Base-by-base conservation (phyloP, 2,329 filamentous ascomycete genomes). In the Madurella fahalii region DNA sequence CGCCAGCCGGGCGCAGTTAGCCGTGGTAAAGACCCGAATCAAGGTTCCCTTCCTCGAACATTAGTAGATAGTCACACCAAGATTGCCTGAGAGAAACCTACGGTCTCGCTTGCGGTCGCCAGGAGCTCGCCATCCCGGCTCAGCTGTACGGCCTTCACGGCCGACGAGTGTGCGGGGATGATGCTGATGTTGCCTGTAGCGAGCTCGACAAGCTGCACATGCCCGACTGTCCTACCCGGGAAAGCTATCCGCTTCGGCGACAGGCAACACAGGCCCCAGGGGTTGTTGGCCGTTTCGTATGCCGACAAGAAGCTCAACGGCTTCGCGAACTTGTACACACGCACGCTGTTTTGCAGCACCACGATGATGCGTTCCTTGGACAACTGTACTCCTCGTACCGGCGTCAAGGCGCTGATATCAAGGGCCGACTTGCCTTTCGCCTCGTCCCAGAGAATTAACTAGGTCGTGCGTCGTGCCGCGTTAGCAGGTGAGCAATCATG, bases 401-500 rank as follows among this genome's bases (percentile, higher is more conserved):
- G 83, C 17, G 89, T 91, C 54, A 89, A 82, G 58, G 92, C 86
- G 53, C 93, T 87, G 63, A 97, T 88, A 59, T 92, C 87, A 13
- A 89, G 79, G 8, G 86, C 84, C 9, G 77, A 72, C 61, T 86
- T 87, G 58, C 87, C 84, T 61, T 88, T 89, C 57, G 83, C 79
- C 65, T 95, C 90, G 69, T 99, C 92, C 92, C 92, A 97, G 64
- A 97, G 89, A 61, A 95, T 85, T 47, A 92, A 80, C 83, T 86
- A 54, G 20, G 62, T 53, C 37, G 52, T 32, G 9, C 17, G 11
- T 46, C 34, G n/a, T n/a, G n/a, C n/a, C 25, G 25, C 25, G 47
- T 57, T 30, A 48, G 37, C 34, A 37, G 34, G 13, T 5, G 2
- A 12, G 18, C 9, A 12, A 2, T 13, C 12, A 20, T n/a, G 30